phyloP scores from a whole-genome alignment of 495 filamentous ascomycete species.

The Neurospora sp. region DNA sequence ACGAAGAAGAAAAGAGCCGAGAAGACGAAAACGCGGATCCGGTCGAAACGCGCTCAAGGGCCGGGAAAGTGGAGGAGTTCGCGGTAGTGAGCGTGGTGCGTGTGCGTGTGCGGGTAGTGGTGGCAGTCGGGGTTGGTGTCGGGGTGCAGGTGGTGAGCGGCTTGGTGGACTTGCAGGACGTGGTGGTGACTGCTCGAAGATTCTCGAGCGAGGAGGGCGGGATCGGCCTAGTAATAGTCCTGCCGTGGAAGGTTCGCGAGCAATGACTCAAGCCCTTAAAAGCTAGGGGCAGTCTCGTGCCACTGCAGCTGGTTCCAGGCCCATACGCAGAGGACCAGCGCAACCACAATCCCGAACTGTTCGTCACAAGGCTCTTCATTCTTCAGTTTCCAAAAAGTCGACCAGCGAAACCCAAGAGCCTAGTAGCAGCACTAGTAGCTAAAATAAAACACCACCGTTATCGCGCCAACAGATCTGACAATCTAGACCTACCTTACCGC shows the following conservation, averaged over 20 bases:
- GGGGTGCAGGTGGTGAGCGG: conserved; percentile 4
- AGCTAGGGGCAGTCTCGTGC: conserved; percentile 17
- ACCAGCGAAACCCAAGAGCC: background rate
- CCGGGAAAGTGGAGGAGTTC: background rate
- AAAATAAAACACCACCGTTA: background rate
- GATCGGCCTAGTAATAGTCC: conserved; percentile 17
- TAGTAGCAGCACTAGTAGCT: background rate
- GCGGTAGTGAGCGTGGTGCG: background rate
- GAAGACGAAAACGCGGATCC: background rate
- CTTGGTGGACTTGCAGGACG: background rate
- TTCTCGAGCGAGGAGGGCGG: conserved; percentile 23
- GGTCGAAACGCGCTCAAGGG: background rate
- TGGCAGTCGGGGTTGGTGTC: background rate
- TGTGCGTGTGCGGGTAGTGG: background rate
- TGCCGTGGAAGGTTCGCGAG: conserved; percentile 25
- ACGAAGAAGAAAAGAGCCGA: background rate
- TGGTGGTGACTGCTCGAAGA: conserved; percentile 24
- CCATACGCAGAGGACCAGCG: conserved; percentile 5
- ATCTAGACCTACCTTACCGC: background rate
- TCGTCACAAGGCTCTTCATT: background rate
- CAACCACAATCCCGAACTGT: conserved; percentile 3
- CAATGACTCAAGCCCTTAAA: conserved; percentile 30
- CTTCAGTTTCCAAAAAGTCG: background rate
- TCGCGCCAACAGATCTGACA: background rate
- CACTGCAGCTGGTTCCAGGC: conserved; percentile 3